Base-by-base conservation (phyloP, 352 stramenopile genomes). In the Aphanomyces euteiches region DNA sequence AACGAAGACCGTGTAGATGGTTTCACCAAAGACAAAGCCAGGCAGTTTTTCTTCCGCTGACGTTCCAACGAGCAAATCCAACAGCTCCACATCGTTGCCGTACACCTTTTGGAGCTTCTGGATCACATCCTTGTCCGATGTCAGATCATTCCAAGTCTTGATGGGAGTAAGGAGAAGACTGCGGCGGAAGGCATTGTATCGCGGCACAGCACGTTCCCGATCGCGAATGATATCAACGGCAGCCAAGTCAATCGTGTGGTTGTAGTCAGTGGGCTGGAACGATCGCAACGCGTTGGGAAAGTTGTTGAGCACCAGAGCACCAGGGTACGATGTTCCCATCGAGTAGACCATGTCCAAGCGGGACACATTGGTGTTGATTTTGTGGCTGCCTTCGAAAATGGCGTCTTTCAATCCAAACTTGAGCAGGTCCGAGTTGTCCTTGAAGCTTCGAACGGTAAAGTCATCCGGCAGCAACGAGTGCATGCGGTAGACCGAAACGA, bases 1-100 rank as follows among this genome's bases (percentile, higher is more conserved):
- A 12, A 50, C 43, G 17, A 50, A 50, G 43, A 50, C 2, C 43
- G 43, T 50, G 43, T 50, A 50, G 43, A 50, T 50, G 43, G 43
- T 50, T n/a, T 50, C 43, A n/a, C 43, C 43, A 50, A 50, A 50
- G 43, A 50, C 43, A 50, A 50, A 50, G 43, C 43, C 43, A n/a
- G 43, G 43, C 43, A 50, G 43, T n/a, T 50, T 50, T n/a, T 50
- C 17, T n/a, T 50, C 43, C 10, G 43, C 43, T 12, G 43, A n/a
- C 2, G 43, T 50, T 12, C 43, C 43, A 1, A 50, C 43, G 2
- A 50, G 43, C 43, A 50, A 50, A 2, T 50, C 43, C 10, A 50
- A n/a, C 43, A 50, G 17, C 43, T 50, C 43, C 1, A 50, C 43
- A 2, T 50, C 43, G 43, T n/a, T 50, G 43, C 43, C 43, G 43